Conservation (phyloP, 371 early-diverging fungal genomes). For the Furculomyces boomerangus region DNA sequence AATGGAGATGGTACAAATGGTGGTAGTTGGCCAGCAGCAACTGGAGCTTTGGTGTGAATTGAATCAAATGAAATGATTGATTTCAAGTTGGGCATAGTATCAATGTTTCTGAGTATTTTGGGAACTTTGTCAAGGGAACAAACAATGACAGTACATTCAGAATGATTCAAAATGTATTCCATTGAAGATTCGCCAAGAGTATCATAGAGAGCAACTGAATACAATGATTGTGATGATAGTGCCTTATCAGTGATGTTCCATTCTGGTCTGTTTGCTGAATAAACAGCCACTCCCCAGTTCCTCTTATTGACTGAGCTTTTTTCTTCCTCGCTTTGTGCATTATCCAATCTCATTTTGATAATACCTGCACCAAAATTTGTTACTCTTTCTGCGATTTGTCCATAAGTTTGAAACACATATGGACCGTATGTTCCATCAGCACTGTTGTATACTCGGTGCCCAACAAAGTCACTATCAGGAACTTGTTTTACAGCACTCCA, state of each 20-base stretch:
- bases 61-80: slow-evolving; percentile 58
- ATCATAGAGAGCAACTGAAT: slow-evolving; percentile 76
- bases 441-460: slow-evolving; percentile 27
- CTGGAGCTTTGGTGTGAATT: slow-evolving; percentile 13
- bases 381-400: slow-evolving; percentile 28
- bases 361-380: slow-evolving; percentile 42
- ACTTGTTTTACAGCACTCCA: neutral
- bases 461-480: slow-evolving; percentile 18
- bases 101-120: slow-evolving; percentile 37
- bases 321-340: neutral
- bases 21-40: neutral
- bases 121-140: slow-evolving; percentile 69
- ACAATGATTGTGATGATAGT: slow-evolving; percentile 35
- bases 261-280: slow-evolving; percentile 73
- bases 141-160: slow-evolving; percentile 45
- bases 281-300: slow-evolving; percentile 38
- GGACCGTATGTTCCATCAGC: slow-evolving; percentile 24
- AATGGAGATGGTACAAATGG: slow-evolving; percentile 9
- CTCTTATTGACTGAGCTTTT: neutral
- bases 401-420: slow-evolving; percentile 43
- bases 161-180: slow-evolving; percentile 57
- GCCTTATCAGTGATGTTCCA: slow-evolving; percentile 82
- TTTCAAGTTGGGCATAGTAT: slow-evolving; percentile 36
- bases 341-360: slow-evolving; percentile 8
- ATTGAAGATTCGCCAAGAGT: slow-evolving; percentile 63